phyloP scores from a whole-genome alignment of 208 protist species.

The Crithidia expoeki region DNA sequence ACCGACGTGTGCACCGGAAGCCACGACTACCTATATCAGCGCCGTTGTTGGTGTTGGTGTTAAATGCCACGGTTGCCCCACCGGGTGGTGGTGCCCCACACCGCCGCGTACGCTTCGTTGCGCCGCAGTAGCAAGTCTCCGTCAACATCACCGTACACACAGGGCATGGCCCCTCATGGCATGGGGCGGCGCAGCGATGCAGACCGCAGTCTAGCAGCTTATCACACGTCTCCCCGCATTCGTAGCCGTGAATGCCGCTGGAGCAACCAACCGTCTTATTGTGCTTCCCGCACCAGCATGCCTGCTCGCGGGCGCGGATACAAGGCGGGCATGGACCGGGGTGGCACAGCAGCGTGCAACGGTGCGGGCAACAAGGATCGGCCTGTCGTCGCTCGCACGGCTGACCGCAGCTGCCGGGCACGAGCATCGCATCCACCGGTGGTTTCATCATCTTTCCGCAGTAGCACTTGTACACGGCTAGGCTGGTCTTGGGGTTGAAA shows the following conservation, averaged over 20 bases:
- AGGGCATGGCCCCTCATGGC: constrained; percentile 88
- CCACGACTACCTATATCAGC: not conserved
- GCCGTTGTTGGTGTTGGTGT: no score
- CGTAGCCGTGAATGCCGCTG: constrained; percentile 69
- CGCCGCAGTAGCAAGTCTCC: constrained; percentile 91
- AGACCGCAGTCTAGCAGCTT: constrained; percentile 78
- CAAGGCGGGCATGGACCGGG: constrained; percentile 82
- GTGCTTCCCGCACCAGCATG: constrained; percentile 84
- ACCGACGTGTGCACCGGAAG: constrained; percentile 57
- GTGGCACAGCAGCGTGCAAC: constrained; percentile 83
- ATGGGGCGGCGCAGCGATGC: constrained; percentile 79
- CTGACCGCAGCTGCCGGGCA: constrained; percentile 83
- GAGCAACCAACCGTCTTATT: constrained; percentile 75
- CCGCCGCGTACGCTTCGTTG: constrained; percentile 37
- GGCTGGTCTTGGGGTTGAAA: constrained; percentile 24
- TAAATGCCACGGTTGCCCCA: not conserved
- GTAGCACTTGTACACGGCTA: constrained; percentile 65
- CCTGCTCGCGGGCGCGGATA: constrained; percentile 53
- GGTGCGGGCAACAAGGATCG: constrained; percentile 68
- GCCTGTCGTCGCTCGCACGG: constrained; percentile 58
- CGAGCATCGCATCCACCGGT: constrained; percentile 55
- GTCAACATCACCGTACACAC: constrained; percentile 68
- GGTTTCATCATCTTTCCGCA: constrained; percentile 76
- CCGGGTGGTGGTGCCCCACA: constrained; percentile 32
- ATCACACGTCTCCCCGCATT: constrained; percentile 74